Conservation (phyloP, 1,139 yeast genomes). For the Taiozyma onychis region DNA sequence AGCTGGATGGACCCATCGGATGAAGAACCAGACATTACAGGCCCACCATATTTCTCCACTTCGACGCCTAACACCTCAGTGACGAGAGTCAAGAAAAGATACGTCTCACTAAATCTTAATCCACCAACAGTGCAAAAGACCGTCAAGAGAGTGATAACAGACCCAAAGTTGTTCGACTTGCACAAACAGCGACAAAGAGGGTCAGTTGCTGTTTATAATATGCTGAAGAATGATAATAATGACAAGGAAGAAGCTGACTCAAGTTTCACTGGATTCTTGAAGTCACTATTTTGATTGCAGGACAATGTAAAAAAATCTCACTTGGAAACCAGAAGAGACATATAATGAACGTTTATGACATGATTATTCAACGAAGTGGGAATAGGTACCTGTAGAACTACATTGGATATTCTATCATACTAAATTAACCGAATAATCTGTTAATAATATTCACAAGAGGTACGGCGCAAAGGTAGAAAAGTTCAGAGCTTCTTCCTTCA, state of each 20-base stretch:
- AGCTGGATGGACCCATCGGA: constrained; percentile 28
- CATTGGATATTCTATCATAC: background rate
- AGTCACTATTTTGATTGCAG: constrained; percentile 15
- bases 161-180: constrained; percentile 4
- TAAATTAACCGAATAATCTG: background rate
- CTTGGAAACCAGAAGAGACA: background rate
- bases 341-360: background rate
- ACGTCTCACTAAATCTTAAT: constrained; percentile 18
- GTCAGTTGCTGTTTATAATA: constrained; percentile 20
- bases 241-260: constrained; percentile 1
- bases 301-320: background rate
- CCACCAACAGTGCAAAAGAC: constrained; percentile 7
- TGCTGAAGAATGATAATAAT: constrained; percentile 12
- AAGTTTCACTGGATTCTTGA: constrained; percentile 17
- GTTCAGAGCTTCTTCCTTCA: background rate
- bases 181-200: background rate
- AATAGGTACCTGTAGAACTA: background rate
- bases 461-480: background rate
- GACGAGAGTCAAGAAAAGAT: constrained; percentile 6
- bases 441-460: constrained; percentile 13
- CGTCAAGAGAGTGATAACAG: constrained; percentile 3
- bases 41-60: constrained; percentile 1
- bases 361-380: background rate
- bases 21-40: constrained; percentile 3
- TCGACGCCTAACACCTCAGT: constrained; percentile 14